Percentiles rank a stretch among this genome's conserved stretches.
Evolutionary conservation across 768 basidiomycete species (phyloP).

Genomic region (Tulasnella sp.): DNA sequence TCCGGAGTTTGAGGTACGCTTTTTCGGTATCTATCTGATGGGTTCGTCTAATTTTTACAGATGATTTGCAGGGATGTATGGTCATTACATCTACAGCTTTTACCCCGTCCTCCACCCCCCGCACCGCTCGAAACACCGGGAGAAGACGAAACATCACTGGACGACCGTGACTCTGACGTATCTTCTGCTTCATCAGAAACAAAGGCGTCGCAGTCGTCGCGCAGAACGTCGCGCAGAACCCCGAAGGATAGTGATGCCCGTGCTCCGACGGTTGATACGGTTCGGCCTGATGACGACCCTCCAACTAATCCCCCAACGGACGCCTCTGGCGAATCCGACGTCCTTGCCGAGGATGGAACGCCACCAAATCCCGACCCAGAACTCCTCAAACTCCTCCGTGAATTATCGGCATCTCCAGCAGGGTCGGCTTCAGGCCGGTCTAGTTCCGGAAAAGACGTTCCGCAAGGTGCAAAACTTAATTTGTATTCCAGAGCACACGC

Average conservation of each 20-base stretch:
- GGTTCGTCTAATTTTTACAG: slow-evolving; percentile 29
- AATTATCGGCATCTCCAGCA: background rate
- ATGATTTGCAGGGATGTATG: slow-evolving; percentile 68
- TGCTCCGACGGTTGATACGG: too few relatives aligned
- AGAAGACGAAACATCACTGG: slow-evolving; percentile 10
- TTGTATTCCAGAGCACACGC: slow-evolving; percentile 30
- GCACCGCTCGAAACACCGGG: slow-evolving; percentile 38
- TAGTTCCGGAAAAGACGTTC: background rate
- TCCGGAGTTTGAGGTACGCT: slow-evolving; percentile 57
- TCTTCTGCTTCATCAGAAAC: too few relatives aligned
- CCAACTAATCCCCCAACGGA: too few relatives aligned
- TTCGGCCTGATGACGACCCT: too few relatives aligned
- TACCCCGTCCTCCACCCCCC: slow-evolving; percentile 45
- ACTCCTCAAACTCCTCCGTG: background rate
- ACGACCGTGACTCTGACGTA: background rate
- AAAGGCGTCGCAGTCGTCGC: too few relatives aligned
- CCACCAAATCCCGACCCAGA: background rate
- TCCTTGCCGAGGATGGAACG: background rate
- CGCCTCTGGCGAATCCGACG: too few relatives aligned
- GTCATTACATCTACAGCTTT: slow-evolving; percentile 54
- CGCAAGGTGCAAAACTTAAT: background rate
- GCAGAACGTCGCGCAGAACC: too few relatives aligned
- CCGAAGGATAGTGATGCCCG: too few relatives aligned
- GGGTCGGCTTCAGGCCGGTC: background rate
- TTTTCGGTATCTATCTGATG: background rate